Evolutionary conservation across 768 basidiomycete genomes (phyloP).

Genomic region (Rhodotorula graminis): DNA sequence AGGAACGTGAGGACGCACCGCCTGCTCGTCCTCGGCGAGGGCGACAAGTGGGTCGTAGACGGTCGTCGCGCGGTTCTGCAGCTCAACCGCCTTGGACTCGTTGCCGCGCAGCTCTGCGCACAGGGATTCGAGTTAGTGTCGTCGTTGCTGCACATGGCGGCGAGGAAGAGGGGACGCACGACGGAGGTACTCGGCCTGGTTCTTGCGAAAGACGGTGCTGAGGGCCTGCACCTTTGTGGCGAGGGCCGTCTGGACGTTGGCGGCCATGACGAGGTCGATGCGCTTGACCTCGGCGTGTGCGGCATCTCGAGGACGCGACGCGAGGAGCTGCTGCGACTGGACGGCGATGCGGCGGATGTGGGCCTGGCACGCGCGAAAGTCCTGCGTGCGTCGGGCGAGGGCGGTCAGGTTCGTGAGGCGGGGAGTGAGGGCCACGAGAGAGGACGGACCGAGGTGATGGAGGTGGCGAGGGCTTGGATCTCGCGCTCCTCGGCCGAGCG

Average conservation of each 20-base stretch:
- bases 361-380: slow-evolving; percentile 58
- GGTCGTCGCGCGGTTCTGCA: neutral
- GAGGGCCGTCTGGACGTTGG: slow-evolving; percentile 90
- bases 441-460: slow-evolving; percentile 70
- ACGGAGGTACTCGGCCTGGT: slow-evolving; percentile 96
- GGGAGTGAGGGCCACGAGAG: neutral
- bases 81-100: slow-evolving; percentile 63
- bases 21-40: slow-evolving; percentile 30
- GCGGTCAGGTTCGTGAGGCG: neutral
- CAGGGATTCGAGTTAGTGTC: neutral
- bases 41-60: slow-evolving; percentile 30
- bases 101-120: slow-evolving; percentile 83
- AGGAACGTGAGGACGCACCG: too few relatives aligned
- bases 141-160: too few relatives aligned
- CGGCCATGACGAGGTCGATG: slow-evolving; percentile 52
- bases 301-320: slow-evolving; percentile 57
- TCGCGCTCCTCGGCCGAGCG: slow-evolving; percentile 87
- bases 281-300: slow-evolving; percentile 43
- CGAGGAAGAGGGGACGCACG: slow-evolving; percentile 58
- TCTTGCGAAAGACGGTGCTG: slow-evolving; percentile 87
- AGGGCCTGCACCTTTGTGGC: slow-evolving; percentile 95
- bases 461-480: slow-evolving; percentile 76
- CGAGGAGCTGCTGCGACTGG: slow-evolving; percentile 48
- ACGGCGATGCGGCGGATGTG: slow-evolving; percentile 70
- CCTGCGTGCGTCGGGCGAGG: slow-evolving; percentile 48